Base-by-base conservation (phyloP, 306 rosid species). In the Pterocarpus santalinus region DNA sequence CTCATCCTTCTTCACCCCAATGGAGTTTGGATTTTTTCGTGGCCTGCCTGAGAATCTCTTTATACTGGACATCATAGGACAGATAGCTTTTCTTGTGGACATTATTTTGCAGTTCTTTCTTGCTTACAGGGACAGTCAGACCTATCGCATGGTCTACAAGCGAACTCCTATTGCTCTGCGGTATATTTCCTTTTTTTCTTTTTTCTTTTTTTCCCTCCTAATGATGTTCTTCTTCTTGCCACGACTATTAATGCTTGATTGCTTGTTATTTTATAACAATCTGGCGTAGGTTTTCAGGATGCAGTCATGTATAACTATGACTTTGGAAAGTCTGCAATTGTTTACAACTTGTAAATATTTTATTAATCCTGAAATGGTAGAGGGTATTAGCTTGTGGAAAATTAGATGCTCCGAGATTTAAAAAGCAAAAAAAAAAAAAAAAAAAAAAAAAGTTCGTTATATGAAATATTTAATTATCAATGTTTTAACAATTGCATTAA, bases 1-100 rank as follows among this genome's bases (percentile, higher is more conserved):
- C 85, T 95, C 99, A 28, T 95, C 99, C 49, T 91, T 93, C 93
- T 95, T 95, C 90, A 95, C 99, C 15, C 99, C 99, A 56, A 64
- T 95, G 93, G 99, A 95, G 85, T 93, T 95, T 36, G 99, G 94
- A 34, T 95, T 95, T 68, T 93, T 92, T 78, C 87, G 99, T 72
- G 99, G 99, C 43, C 76, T 95, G 2, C 87, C 89, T 0, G 81
- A 90, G 80, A 86, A 87, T 67, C 91, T 95, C 60, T 95, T 89
- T 38, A 64, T 92, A 41, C 82, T 95, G 47, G 99, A 95, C 86
- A 85, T 91, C 76, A 88, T 85, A 39, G 98, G 98, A 41, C 99
- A 95, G 55, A 2, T 93, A 17, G 97, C 91, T 66, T 95, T 95
- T 79, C 92, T 95, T 32, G 11, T 93, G 3, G 99, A 95, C 89